Conservation (phyloP, 2,329 filamentous ascomycete genomes). For the Xylaria sp. region DNA sequence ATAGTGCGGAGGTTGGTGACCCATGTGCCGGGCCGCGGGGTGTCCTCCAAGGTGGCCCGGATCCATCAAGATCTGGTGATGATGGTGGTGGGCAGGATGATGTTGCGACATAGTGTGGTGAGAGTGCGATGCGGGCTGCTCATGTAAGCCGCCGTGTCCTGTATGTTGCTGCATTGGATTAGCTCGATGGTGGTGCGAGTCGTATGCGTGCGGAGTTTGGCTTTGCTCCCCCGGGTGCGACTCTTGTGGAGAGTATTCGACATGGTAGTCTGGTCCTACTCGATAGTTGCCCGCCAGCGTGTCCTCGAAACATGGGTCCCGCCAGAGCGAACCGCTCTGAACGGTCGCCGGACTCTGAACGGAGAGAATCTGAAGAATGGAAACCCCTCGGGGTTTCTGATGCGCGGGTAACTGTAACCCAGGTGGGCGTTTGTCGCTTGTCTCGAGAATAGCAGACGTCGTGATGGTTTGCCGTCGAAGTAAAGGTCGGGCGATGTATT, state of each 20-base stretch:
- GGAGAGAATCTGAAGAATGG: constrained; percentile 66
- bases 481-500: constrained; percentile 47
- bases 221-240: constrained; percentile 72
- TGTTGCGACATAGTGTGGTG: constrained; percentile 57
- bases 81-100: constrained; percentile 62
- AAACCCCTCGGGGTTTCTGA: constrained; percentile 65
- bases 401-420: constrained; percentile 50
- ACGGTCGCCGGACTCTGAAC: constrained; percentile 74
- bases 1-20: constrained; percentile 66
- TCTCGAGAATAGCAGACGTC: constrained; percentile 49
- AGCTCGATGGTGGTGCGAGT: constrained; percentile 60
- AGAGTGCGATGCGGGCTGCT: constrained; percentile 54
- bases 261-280: constrained; percentile 76
- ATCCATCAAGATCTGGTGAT: constrained; percentile 68
- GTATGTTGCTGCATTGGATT: constrained; percentile 63
- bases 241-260: constrained; percentile 77
- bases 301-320: constrained; percentile 77
- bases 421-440: constrained; percentile 48
- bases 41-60: constrained; percentile 65
- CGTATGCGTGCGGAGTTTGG: constrained; percentile 73
- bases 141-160: constrained; percentile 59
- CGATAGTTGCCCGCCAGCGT: constrained; percentile 81
- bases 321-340: constrained; percentile 81
- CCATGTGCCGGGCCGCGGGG: constrained; percentile 59
- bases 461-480: constrained; percentile 45